Evolutionary conservation across 2,329 filamentous ascomycete species (phyloP), one percentile per base, ranked within the genome.

Genomic region (Purpureocillium takamizusanense): DNA sequence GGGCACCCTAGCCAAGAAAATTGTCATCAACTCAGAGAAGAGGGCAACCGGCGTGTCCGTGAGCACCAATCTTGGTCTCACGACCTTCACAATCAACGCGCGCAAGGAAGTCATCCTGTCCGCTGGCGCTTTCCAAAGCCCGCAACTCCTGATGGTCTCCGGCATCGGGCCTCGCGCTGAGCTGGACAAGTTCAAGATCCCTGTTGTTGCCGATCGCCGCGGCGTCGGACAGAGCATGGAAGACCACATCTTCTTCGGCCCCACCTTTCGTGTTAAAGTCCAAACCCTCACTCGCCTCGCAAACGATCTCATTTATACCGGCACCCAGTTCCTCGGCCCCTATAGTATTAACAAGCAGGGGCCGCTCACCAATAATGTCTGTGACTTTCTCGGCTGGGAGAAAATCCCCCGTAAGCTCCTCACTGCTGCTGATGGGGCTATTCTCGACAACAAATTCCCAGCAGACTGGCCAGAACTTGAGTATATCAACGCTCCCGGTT

Each of bases 21-120:
- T 76, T 1, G 17, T 70, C 0, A 75, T 72, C 33, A 47, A 66
- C 36, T 30, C 30, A 0, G 44, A 57, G 1, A 65, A 54, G 30
- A 62, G 52, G 34, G 68, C 66, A 0, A 63, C 53, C 0, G 64
- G 64, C 5, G 67, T 70, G 1, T 32, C 50, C 17, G 58, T 55
- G 7, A 17, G 16, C 8, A 35, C 38, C 1, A n/a, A n/a, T n/a
- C 21, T 31, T 15, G 33, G 33, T 7, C 15, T 33, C 23, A 21
- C 30, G n/a, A n/a, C n/a, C n/a, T 39, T 35, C 18, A 31, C 27
- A 7, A n/a, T 39, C 32, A 39, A 39, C 15, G 38, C 38, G 8
- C 31, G 31, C n/a, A 29, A 25, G 31, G 38, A 35, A 14, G 32
- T 39, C 13, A 39, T 39, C 13, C 23, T 39, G 12, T 30, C 23